Conservation (phyloP, 257 asterid genomes). For the Solanum corneliomulleri region DNA sequence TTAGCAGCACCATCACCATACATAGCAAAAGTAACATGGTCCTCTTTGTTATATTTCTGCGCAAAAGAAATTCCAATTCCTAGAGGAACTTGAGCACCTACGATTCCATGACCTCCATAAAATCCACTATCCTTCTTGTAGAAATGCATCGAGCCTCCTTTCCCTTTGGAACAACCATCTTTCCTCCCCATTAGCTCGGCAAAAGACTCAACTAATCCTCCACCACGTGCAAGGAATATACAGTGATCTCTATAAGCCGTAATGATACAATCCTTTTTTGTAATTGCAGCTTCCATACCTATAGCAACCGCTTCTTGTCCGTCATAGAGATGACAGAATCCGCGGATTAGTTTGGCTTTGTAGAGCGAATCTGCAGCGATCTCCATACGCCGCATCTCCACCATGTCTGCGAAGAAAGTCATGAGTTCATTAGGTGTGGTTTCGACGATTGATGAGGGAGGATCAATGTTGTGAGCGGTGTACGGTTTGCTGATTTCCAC, state of each 20-base stretch:
- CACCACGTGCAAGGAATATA: conserved; percentile 68
- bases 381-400: conserved; percentile 87
- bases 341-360: conserved; percentile 84
- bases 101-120: conserved; percentile 96
- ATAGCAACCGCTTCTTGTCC: conserved; percentile 91
- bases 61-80: conserved; percentile 88
- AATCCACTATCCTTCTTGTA: conserved; percentile 79
- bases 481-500: conserved; percentile 78
- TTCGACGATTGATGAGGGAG: conserved; percentile 75
- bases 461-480: conserved; percentile 78
- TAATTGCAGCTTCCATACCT: conserved; percentile 96
- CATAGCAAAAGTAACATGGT: conserved; percentile 63
- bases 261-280: conserved; percentile 53
- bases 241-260: conserved; percentile 83
- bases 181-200: conserved; percentile 90
- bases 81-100: conserved; percentile 90
- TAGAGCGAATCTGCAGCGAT: conserved; percentile 93
- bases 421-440: conserved; percentile 61
- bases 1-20: conserved; percentile 99
- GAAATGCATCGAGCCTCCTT: conserved; percentile 97
- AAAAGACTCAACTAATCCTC: conserved; percentile 55
- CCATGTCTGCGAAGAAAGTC: conserved; percentile 74
- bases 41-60: conserved; percentile 90
- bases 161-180: conserved; percentile 85
- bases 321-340: conserved; percentile 91